These are phyloP conservation scores for Castanospermum australe DNA, from an alignment of 306 rosid genomes.

Conservation along the genomic window DNA sequence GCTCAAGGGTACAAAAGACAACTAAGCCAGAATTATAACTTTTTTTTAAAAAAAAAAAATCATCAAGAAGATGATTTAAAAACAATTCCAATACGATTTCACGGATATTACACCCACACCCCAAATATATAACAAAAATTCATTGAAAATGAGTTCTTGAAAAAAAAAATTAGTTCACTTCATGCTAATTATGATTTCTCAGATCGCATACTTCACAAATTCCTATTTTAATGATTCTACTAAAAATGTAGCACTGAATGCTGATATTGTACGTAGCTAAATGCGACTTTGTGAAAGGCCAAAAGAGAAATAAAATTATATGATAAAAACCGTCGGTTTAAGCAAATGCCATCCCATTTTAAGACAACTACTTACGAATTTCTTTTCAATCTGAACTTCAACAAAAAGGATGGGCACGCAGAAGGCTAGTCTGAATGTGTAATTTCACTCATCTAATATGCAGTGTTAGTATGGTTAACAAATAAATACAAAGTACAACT, in stretches of 20 bases:
- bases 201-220: background rate
- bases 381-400: background rate
- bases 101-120: too few relatives aligned
- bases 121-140: too few relatives aligned
- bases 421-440: background rate
- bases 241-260: background rate
- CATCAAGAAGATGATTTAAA: too few relatives aligned
- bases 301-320: background rate
- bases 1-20: too few relatives aligned
- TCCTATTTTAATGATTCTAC: background rate
- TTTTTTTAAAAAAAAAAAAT: too few relatives aligned
- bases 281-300: background rate
- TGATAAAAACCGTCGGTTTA: background rate
- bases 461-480: background rate
- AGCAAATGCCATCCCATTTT: background rate
- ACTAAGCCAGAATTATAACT: too few relatives aligned
- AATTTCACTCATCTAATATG: background rate
- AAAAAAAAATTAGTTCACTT: too few relatives aligned
- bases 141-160: too few relatives aligned
- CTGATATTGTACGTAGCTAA: too few relatives aligned
- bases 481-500: conserved; percentile 3
- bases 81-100: too few relatives aligned
- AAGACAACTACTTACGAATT: background rate
- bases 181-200: too few relatives aligned
- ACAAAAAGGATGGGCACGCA: background rate